phyloP scores from a whole-genome alignment of 2,329 filamentous ascomycete species.

The Neonectria neomacrospora region DNA sequence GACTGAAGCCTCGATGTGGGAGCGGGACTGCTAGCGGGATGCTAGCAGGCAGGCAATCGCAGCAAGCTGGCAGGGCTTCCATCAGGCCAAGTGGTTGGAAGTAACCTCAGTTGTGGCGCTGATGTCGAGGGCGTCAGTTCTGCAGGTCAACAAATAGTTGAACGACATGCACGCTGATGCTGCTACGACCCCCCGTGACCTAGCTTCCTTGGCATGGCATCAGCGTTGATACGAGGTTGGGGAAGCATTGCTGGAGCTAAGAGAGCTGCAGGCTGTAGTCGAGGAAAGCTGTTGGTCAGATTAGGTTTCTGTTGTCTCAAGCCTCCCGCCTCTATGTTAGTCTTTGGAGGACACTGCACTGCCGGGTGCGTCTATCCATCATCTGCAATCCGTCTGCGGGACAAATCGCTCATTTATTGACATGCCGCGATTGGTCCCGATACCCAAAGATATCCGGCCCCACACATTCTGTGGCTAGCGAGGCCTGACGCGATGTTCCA shows the following conservation, averaged over 20 bases:
- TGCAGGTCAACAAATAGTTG: slow-evolving; percentile 5
- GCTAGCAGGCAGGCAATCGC: neutral
- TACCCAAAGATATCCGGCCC: slow-evolving; percentile 5
- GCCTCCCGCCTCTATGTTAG: neutral
- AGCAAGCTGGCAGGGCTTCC: neutral
- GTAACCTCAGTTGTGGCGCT: slow-evolving; percentile 24
- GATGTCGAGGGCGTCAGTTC: slow-evolving; percentile 13
- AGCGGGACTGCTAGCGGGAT: slow-evolving; percentile 2
- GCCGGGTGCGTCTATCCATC: neutral
- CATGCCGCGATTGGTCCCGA: slow-evolving; percentile 7
- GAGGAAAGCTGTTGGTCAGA: slow-evolving; percentile 15
- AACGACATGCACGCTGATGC: slow-evolving; percentile 12
- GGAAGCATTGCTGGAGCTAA: neutral
- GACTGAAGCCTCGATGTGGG: slow-evolving; percentile 5
- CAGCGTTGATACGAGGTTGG: slow-evolving; percentile 14
- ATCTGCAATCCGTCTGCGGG: slow-evolving; percentile 17
- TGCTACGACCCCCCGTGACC: slow-evolving; percentile 14
- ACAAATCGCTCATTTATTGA: slow-evolving; percentile 18
- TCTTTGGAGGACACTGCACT: slow-evolving; percentile 4
- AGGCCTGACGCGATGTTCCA: slow-evolving; percentile 22
- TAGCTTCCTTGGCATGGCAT: neutral
- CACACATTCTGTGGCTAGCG: slow-evolving; percentile 17
- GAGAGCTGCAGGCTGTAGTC: slow-evolving; percentile 2
- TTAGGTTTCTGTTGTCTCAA: slow-evolving; percentile 19
- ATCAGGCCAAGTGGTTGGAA: neutral